Percentiles rank a stretch among this genome's conserved stretches.
These are phyloP conservation scores for Tulasnella calospora DNA, from an alignment of 768 basidiomycete genomes.

Conservation along the genomic window DNA sequence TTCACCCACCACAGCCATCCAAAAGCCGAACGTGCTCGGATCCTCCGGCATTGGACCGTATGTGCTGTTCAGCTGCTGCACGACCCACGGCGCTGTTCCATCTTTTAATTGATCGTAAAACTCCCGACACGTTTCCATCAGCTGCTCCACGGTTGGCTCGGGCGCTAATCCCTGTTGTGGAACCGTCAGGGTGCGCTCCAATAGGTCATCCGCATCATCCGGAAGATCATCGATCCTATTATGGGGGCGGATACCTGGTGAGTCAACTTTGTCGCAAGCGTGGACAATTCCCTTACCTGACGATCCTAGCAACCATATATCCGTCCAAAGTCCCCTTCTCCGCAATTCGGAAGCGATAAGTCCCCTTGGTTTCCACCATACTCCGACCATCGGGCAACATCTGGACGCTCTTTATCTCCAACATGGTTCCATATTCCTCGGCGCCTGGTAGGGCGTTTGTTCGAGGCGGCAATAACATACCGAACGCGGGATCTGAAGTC, in stretches of 20 bases:
- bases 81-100: conserved; percentile 88
- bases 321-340: conserved; percentile 83
- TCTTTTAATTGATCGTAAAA: conserved; percentile 58
- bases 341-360: conserved; percentile 75
- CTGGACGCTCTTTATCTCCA: conserved; percentile 79
- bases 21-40: conserved; percentile 70
- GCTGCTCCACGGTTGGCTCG: conserved; percentile 47
- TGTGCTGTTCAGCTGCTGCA: conserved; percentile 74
- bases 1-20: conserved; percentile 68
- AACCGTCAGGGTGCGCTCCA: conserved; percentile 26
- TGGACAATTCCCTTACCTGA: conserved; percentile 42
- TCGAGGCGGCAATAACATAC: conserved; percentile 79
- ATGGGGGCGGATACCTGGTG: not conserved
- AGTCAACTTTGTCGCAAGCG: not conserved
- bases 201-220: conserved; percentile 39
- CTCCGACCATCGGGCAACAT: conserved; percentile 87
- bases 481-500: conserved; percentile 69
- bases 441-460: conserved; percentile 42
- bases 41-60: conserved; percentile 77
- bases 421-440: conserved; percentile 86
- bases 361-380: conserved; percentile 71
- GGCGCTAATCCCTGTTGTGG: conserved; percentile 31
- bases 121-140: conserved; percentile 54
- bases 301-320: conserved; percentile 79
- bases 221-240: conserved; percentile 40